Evolutionary conservation across 495 filamentous ascomycete species (phyloP).

Genomic region (Letharia columbiana): DNA sequence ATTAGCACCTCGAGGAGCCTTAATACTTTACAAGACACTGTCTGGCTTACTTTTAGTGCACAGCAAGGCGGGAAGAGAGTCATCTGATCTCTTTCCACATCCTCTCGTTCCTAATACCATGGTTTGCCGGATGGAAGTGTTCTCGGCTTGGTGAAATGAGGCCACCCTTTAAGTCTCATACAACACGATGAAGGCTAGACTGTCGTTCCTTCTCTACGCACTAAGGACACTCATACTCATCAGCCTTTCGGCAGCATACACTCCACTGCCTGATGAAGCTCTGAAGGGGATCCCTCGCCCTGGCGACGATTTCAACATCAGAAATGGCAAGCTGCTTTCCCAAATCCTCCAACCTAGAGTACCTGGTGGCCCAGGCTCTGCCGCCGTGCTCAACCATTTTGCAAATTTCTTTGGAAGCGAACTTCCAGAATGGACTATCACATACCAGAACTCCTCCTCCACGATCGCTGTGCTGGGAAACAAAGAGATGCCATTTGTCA

Average conservation of each 20-base stretch:
- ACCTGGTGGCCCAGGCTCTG: conserved; percentile 72
- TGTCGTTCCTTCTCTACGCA: background rate
- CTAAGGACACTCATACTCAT: conserved; percentile 30
- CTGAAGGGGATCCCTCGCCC: conserved; percentile 59
- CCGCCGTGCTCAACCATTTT: conserved; percentile 70
- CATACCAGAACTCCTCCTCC: conserved; percentile 78
- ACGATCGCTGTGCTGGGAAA: conserved; percentile 65
- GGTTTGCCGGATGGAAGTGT: background rate
- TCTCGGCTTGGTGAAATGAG: conserved; percentile 1
- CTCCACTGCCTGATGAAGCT: conserved; percentile 61
- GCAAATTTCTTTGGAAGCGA: conserved; percentile 63
- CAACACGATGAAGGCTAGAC: conserved; percentile 5
- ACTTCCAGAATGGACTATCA: conserved; percentile 70
- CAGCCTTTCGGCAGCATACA: conserved; percentile 50
- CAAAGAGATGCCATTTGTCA: conserved; percentile 69
- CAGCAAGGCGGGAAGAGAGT: background rate
- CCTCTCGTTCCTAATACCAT: background rate
- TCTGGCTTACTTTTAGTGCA: background rate
- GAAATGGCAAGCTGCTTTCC: conserved; percentile 63
- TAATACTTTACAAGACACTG: background rate
- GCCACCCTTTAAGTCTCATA: background rate
- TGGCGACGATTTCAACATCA: conserved; percentile 70
- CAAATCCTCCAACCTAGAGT: conserved; percentile 89
- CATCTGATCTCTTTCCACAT: background rate
- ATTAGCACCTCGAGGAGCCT: background rate